phyloP scores from a whole-genome alignment of 2,329 filamentous ascomycete genomes.

The Monascus ruber region DNA sequence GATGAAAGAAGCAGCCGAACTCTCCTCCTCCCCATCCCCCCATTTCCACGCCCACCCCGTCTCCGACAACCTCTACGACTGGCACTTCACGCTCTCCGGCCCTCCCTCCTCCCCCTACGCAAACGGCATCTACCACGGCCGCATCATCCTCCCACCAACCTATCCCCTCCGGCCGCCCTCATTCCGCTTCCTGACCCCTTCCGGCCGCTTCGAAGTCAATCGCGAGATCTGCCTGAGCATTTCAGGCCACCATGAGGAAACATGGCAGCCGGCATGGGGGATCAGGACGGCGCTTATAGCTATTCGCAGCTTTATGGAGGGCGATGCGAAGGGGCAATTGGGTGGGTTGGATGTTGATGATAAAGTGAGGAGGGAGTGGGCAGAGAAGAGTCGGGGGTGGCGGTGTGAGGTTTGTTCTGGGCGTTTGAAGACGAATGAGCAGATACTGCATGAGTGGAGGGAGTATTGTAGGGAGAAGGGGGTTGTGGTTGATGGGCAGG shows the following conservation, averaged over 20 bases:
- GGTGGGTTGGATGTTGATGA: constrained; percentile 73
- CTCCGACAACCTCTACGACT: constrained; percentile 83
- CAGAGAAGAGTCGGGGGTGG: constrained; percentile 54
- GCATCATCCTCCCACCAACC: constrained; percentile 76
- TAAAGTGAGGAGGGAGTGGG: constrained; percentile 56
- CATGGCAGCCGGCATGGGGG: constrained; percentile 97
- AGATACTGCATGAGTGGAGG: constrained; percentile 62
- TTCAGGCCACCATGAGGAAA: constrained; percentile 91
- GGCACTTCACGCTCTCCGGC: constrained; percentile 95
- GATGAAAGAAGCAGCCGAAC: constrained; percentile 79
- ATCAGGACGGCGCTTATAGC: constrained; percentile 74
- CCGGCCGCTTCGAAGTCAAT: constrained; percentile 88
- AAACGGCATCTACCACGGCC: constrained; percentile 83
- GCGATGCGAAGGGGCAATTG: constrained; percentile 73
- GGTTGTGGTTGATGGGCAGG: constrained; percentile 29
- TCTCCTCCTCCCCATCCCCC: constrained; percentile 65
- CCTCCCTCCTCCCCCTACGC: constrained; percentile 72
- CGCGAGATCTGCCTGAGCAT: constrained; percentile 94
- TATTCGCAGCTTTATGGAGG: constrained; percentile 86
- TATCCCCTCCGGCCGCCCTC: constrained; percentile 87
- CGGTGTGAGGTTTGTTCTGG: constrained; percentile 56
- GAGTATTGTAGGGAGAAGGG: constrained; percentile 40
- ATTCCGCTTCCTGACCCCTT: constrained; percentile 92
- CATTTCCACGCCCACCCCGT: constrained; percentile 73
- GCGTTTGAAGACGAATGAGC: constrained; percentile 50